Conservation (phyloP, 192 early-diverging fungal genomes). For the Lunasporangiospora selenospora region DNA sequence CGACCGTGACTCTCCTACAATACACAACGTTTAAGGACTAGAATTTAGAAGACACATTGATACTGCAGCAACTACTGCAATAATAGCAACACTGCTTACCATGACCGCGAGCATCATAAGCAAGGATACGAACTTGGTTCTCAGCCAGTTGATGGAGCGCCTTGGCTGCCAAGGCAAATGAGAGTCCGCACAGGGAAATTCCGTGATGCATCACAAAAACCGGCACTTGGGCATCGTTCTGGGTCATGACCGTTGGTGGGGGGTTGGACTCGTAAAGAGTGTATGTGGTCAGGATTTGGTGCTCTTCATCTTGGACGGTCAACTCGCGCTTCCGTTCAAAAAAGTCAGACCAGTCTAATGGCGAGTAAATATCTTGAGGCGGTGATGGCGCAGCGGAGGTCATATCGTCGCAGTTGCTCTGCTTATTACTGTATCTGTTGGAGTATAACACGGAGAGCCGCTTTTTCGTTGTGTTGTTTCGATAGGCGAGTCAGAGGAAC, state of each 20-base stretch:
- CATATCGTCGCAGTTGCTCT: no score
- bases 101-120: slow-evolving; percentile 62
- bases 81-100: slow-evolving; percentile 21
- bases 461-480: no score
- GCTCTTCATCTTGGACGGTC: slow-evolving; percentile 1
- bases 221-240: no score
- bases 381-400: no score
- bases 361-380: slow-evolving; percentile 2
- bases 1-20: slow-evolving; percentile 15
- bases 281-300: slow-evolving; percentile 7
- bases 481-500: no score
- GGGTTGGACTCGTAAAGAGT: slow-evolving; percentile 18
- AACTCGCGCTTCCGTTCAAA: slow-evolving; percentile 22
- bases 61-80: background rate
- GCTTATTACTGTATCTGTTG: no score
- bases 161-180: slow-evolving; percentile 57
- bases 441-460: no score
- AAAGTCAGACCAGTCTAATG: slow-evolving; percentile 12
- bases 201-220: slow-evolving; percentile 67
- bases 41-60: no score
- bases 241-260: background rate
- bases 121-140: slow-evolving; percentile 46
- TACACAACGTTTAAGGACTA: background rate
- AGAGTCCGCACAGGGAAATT: slow-evolving; percentile 60
- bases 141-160: slow-evolving; percentile 28